phyloP scores from a whole-genome alignment of 305 asterid genomes.

The Rubia tinctorum region DNA sequence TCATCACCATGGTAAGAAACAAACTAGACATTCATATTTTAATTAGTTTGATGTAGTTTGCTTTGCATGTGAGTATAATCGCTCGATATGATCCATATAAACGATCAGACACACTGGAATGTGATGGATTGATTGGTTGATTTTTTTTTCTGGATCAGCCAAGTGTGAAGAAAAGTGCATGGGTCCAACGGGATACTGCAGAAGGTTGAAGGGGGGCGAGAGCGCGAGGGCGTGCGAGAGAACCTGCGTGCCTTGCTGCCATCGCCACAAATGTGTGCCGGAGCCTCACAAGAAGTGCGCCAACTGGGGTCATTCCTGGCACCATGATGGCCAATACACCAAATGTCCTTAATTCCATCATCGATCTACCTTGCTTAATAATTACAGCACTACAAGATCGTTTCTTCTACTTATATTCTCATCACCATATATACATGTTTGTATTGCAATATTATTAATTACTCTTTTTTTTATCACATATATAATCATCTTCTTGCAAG shows the following conservation, averaged over 20 bases:
- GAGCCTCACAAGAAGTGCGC: conserved; percentile 2
- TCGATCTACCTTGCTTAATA: no score
- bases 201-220: not conserved
- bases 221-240: conserved; percentile 9
- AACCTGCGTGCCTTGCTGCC: conserved; percentile 19
- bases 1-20: not conserved
- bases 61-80: not conserved
- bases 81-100: not conserved
- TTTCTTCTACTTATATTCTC: no score
- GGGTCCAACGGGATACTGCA: conserved; percentile 4
- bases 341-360: not conserved
- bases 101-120: not conserved
- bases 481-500: no score
- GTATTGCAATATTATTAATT: no score
- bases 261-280: conserved; percentile 12
- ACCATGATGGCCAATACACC: not conserved
- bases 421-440: no score
- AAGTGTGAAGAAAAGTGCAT: conserved; percentile 5
- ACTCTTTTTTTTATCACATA: no score
- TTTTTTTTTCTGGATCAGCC: not conserved
- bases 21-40: not conserved
- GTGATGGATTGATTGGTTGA: not conserved
- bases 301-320: conserved; percentile 5
- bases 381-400: no score
- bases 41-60: not conserved